Evolutionary conservation across 2,329 filamentous ascomycete genomes (phyloP), one percentile per base, ranked within the genome.

Genomic region (Pleomassaria siparia): DNA sequence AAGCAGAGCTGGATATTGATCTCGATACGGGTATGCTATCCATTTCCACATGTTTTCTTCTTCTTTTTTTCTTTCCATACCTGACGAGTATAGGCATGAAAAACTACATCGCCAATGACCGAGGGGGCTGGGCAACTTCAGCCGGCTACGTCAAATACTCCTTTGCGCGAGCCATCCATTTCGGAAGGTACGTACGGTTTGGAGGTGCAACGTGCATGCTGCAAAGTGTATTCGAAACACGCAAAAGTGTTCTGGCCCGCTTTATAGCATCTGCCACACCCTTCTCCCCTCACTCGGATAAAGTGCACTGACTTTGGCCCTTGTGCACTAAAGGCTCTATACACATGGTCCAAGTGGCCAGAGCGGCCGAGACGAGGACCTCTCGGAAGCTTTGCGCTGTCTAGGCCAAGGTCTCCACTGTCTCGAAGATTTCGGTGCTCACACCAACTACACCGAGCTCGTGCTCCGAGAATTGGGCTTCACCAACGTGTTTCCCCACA

Each of bases 81-180:
- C 26, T 50, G 33, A 51, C 22, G 9, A 13, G 18, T 13, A 15
- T 26, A 63, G 91, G 91, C n/a, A 96, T 99, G 92, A 99, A 97
- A 73, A 97, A 97, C 69, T 99, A 99, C 71, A 97, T 99, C 58
- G 85, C 92, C 50, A 97, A 96, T 63, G 92, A 97, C 69, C 77
- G 74, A 12, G 89, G 91, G 4, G 81, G 83, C 32, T 96, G 91
- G 88, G 89, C 91, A 1, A 99, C 94, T 16, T 96, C 91, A 54
- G 77, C 88, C 7, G 91, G 88, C 30, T 96, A 92, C 63, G 79
- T 96, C 50, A 72, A 68, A 35, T 70, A 81, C 56, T 74, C 72
- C 15, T 76, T 79, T 40, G 66, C 72, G 20, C 70, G 76, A 43
- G 71, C 70, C 18, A 78, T 79, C 36, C 75, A 78, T 54, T 77